A percentile compares a stretch with the other conserved stretches of the same genome.
These are phyloP conservation scores for Parachaetomium inaequale DNA, from an alignment of 495 filamentous ascomycete genomes.

Conservation along the genomic window DNA sequence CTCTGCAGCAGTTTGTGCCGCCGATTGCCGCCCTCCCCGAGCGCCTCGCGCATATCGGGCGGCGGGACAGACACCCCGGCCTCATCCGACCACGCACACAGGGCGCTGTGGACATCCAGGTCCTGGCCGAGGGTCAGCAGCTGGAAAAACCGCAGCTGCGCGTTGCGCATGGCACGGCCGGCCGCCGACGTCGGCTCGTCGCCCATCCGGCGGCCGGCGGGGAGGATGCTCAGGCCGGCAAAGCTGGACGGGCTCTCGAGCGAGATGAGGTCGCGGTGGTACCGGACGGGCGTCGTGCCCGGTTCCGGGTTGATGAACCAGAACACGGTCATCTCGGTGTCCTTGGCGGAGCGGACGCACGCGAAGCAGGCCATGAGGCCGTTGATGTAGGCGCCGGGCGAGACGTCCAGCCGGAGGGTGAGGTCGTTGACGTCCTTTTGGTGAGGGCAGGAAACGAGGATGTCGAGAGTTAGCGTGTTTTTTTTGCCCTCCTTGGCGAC, in stretches of 20 bases:
- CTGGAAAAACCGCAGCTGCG: conserved; percentile 30
- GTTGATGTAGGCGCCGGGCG: conserved; percentile 22
- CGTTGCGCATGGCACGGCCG: conserved; percentile 10
- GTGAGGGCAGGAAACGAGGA: conserved; percentile 45
- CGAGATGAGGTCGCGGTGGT: conserved; percentile 24
- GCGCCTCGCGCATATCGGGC: conserved; percentile 8
- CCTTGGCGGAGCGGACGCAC: conserved; percentile 25
- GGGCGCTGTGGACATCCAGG: conserved; percentile 25
- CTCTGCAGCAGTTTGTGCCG: conserved; percentile 7
- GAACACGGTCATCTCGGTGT: conserved; percentile 25
- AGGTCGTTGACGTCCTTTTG: conserved; percentile 39
- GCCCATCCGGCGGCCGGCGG: conserved; percentile 16
- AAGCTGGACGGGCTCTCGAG: conserved; percentile 18
- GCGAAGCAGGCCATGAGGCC: conserved; percentile 26
- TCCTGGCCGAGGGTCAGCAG: conserved; percentile 29
- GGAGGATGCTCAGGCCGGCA: conserved; percentile 24
- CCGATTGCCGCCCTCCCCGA: background rate
- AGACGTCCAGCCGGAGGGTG: conserved; percentile 37
- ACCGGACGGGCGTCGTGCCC: conserved; percentile 16
- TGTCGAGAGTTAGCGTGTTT: conserved; percentile 21
- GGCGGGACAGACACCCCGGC: conserved; percentile 3
- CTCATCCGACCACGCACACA: conserved; percentile 31
- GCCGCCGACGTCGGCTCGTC: background rate
- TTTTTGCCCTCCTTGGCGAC: conserved; percentile 9
- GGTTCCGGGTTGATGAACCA: conserved; percentile 29